Base-by-base conservation (phyloP, 441 rosid genomes). In the Arabidopsis lyrata region DNA sequence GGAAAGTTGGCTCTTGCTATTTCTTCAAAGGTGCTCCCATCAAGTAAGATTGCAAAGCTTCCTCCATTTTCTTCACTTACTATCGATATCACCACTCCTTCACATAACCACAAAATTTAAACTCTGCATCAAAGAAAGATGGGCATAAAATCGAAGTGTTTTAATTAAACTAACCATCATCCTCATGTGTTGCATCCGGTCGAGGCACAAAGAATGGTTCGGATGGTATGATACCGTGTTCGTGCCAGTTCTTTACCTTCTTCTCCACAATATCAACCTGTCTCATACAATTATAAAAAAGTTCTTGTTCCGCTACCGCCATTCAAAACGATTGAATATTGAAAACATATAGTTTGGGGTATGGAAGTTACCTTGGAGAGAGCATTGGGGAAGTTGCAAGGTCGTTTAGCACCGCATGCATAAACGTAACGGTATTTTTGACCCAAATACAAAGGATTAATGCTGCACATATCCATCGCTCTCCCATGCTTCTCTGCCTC, bases 401-500 rank as follows among this genome's bases (percentile, higher is more conserved):
- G 99, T 16, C 99, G 90, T 49, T 82, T 71, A 56, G 99, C 99
- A 35, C 97, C 97, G 73, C 99, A 95, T 3, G 97, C 99, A 77
- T 95, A 92, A 67, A 89, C 88, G 59, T 87, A 95, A 78, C 97
- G 83, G 22, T 95, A 89, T 36, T 85, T 86, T 68, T 75, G 83
- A 50, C 97, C 99, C 74, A 90, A 73, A 74, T 80, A 70, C 35
- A 80, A 78, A 41, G 94, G 99, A 84, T 95, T 95, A 48, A 92
- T 86, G 83, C 92, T 90, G 83, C 99, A 95, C 98, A 94, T 91
- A 65, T 94, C 98, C 95, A 94, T 88, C 31, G 93, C 98, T 72
- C 87, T 88, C 2, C 98, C 98, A 80, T 94, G 98, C 69, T 94
- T 91, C 54, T 86, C 83, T 7, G 99, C 90, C 65, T 90, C 89